Evolutionary conservation across 176 grass and related monocot genomes (phyloP), one percentile per base, ranked within the genome.

Genomic region (Cenchrus purpureus): DNA sequence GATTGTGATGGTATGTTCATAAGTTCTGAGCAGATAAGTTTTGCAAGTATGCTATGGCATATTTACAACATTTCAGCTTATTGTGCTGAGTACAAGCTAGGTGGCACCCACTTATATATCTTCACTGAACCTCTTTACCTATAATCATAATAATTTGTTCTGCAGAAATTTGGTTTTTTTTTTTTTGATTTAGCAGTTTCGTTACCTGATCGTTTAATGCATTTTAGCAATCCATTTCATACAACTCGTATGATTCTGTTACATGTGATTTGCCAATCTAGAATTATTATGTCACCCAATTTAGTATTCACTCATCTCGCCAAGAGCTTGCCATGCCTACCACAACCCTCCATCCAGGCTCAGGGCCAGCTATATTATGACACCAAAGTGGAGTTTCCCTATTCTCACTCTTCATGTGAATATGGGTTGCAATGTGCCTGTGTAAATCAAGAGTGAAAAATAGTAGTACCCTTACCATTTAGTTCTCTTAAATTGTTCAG

Each of bases 1-100:
- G 97, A 96, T 87, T 99, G 97, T 94, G 93, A 99, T 79, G 97
- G 93, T 99, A 95, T 79, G 69, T 78, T 87, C 56, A 54, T 32
- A 65, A 68, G 15, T 78, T 57, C 68, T 43, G 64, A 85, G 62
- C 17, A 8, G 11, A 76, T 76, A 80, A 29, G 66, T 61, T 80
- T 73, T 83, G 19, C 59, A 34, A 46, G 64, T 65, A 79, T n/a
- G 53, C 58, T 61, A 42, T 44, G 28, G 15, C 51, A 44, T 87
- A 48, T 16, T 43, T 74, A 46, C 7, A 48, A 12, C 46, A 58
- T 82, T 17, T 60, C 44, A 65, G 60, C 73, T 83, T 70, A 46
- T 52, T 65, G 34, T 80, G 22, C 77, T 53, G 5, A 3, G 43
- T 56, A 20, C 16, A 76, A 81, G 56, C 20, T 29, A 34, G 8